Conservation (phyloP, 2,329 filamentous ascomycete genomes). For the Gnomoniopsis smithogilvyi region DNA sequence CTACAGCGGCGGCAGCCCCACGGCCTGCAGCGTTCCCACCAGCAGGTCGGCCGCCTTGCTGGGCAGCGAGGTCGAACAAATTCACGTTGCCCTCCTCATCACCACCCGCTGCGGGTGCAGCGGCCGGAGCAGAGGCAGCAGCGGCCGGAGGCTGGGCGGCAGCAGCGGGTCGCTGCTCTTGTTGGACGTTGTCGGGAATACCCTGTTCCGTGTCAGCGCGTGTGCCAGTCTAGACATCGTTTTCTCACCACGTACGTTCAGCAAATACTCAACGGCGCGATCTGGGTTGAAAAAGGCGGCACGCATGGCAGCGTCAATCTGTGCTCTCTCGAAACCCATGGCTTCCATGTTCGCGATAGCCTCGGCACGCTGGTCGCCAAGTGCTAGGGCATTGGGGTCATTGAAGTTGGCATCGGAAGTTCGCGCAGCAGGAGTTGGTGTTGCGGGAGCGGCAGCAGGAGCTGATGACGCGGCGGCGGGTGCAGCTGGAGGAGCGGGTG, state of each 20-base stretch:
- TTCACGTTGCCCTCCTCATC: slow-evolving; percentile 73
- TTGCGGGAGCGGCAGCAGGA: slow-evolving; percentile 45
- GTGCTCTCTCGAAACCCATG: slow-evolving; percentile 88
- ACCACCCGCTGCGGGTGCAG: slow-evolving; percentile 38
- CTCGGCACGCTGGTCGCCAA: slow-evolving; percentile 77
- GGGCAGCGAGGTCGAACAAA: slow-evolving; percentile 88
- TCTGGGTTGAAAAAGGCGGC: slow-evolving; percentile 97
- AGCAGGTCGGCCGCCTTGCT: slow-evolving; percentile 54
- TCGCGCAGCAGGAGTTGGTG: slow-evolving; percentile 48
- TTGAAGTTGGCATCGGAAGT: slow-evolving; percentile 49
- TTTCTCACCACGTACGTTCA: slow-evolving; percentile 63
- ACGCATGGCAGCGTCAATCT: slow-evolving; percentile 92
- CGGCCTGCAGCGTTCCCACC: slow-evolving; percentile 38
- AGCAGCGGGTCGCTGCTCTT: slow-evolving; percentile 36
- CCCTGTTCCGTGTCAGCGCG: slow-evolving; percentile 53
- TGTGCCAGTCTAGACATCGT: background rate
- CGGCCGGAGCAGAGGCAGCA: slow-evolving; percentile 37
- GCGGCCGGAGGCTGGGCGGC: slow-evolving; percentile 31
- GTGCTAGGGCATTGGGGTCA: slow-evolving; percentile 77
- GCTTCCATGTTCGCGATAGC: slow-evolving; percentile 92
- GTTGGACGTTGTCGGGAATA: slow-evolving; percentile 80
- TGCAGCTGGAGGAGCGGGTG: slow-evolving; percentile 46
- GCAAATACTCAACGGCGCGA: slow-evolving; percentile 91
- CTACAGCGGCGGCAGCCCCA: slow-evolving; percentile 49
- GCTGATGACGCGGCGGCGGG: slow-evolving; percentile 45